phyloP scores from a whole-genome alignment of 2,329 filamentous ascomycete genomes.

The Neocatenulostroma microsporum region DNA sequence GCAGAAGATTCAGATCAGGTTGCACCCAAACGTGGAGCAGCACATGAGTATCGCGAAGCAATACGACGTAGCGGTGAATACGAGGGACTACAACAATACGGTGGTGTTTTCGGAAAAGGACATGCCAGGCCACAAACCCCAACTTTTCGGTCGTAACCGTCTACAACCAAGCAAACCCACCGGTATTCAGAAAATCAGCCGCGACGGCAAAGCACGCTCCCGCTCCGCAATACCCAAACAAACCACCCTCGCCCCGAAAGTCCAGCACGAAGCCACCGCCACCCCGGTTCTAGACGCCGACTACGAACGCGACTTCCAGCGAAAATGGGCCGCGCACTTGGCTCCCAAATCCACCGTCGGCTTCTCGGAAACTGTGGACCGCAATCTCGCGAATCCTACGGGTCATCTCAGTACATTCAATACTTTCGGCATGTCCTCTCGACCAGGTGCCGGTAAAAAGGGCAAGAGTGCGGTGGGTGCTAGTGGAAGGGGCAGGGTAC shows the following conservation, averaged over 20 bases:
- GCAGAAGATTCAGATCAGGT: conserved; percentile 56
- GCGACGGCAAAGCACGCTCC: conserved; percentile 16
- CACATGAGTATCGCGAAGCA: conserved; percentile 77
- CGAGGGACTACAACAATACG: conserved; percentile 66
- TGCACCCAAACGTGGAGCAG: conserved; percentile 55
- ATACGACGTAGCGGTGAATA: conserved; percentile 69
- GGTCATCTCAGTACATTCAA: conserved; percentile 27
- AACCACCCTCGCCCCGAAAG: conserved; percentile 64
- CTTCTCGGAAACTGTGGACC: conserved; percentile 36
- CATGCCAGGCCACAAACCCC: conserved; percentile 52
- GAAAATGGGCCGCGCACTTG: conserved; percentile 19
- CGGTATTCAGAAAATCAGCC: conserved; percentile 9
- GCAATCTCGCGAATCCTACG: conserved; percentile 20
- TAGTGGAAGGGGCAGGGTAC: conserved; percentile 33
- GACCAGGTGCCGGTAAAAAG: conserved; percentile 12
- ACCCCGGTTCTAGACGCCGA: conserved; percentile 63
- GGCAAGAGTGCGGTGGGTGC: conserved; percentile 38
- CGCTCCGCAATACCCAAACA: conserved; percentile 52
- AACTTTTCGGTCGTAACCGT: conserved; percentile 13
- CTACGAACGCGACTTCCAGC: conserved; percentile 47
- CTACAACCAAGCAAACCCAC: conserved; percentile 7
- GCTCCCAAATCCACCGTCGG: conserved; percentile 45
- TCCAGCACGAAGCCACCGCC: conserved; percentile 68
- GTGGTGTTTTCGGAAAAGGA: conserved; percentile 93
- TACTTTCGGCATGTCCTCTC: conserved; percentile 30